Percentiles rank a stretch among this genome's conserved stretches.
phyloP scores from a whole-genome alignment of 257 asterid genomes.

The Pogostemon cablin region DNA sequence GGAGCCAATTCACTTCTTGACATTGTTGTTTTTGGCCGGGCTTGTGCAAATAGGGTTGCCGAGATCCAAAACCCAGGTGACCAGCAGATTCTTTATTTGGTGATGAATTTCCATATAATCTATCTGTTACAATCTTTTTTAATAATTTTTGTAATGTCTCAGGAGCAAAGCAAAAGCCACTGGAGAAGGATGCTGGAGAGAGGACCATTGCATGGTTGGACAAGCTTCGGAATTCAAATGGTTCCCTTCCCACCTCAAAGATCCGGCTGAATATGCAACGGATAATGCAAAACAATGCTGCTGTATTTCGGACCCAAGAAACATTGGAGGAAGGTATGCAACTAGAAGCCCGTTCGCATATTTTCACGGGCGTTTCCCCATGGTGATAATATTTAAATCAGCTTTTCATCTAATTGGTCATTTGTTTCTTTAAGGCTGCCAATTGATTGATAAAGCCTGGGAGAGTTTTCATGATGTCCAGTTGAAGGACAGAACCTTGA shows the following conservation, averaged over 20 bases:
- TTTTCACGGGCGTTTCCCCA: neutral
- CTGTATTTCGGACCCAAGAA: slow-evolving; percentile 97
- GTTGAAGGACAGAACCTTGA: slow-evolving; percentile 84
- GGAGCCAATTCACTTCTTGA: slow-evolving; percentile 99
- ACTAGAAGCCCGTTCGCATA: neutral
- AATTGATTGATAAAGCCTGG: slow-evolving; percentile 90
- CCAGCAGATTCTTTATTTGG: neutral
- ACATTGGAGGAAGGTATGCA: slow-evolving; percentile 89
- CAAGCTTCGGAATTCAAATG: slow-evolving; percentile 90
- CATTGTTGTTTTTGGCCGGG: slow-evolving; percentile 97
- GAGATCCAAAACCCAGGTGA: slow-evolving; percentile 85
- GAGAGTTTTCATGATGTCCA: slow-evolving; percentile 88
- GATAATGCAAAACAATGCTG: slow-evolving; percentile 96
- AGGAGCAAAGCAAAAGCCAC: slow-evolving; percentile 86
- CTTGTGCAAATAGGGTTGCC: slow-evolving; percentile 96
- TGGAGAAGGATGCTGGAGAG: slow-evolving; percentile 89
- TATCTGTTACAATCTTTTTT: slow-evolving; percentile 24
- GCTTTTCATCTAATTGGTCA: slow-evolving; percentile 7
- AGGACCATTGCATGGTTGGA: slow-evolving; percentile 94
- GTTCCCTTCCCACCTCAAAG: slow-evolving; percentile 87
- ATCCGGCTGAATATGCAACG: slow-evolving; percentile 95
- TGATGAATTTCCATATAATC: slow-evolving; percentile 9
- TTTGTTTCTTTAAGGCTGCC: slow-evolving; percentile 63
- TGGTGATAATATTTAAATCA: slow-evolving; percentile 11
- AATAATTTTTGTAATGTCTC: slow-evolving; percentile 36